Evolutionary conservation across 2,329 filamentous ascomycete genomes (phyloP), one percentile per base, ranked within the genome.

Genomic region (Pseudogymnoascus sp.): DNA sequence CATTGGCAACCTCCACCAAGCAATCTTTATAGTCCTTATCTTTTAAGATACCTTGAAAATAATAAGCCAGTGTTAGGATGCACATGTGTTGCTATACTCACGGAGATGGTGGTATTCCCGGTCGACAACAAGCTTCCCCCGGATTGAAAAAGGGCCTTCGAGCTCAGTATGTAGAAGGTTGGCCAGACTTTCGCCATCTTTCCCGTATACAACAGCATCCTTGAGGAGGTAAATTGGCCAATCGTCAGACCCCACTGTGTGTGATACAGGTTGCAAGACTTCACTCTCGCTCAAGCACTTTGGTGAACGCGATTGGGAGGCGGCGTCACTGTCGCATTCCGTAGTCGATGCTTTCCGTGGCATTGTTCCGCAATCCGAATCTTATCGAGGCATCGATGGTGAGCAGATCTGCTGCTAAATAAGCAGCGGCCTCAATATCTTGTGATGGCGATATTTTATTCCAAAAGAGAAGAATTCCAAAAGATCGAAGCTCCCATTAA

Each of bases 211-310:
- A 15, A 82, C 78, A 38, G 82, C 86, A 69, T 89, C 80, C 59
- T 71, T 77, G 42, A 91, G 77, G 5, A 83, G 76, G 69, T 88
- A 89, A 58, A 80, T 80, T 3, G 85, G 83, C 79, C 84, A 88
- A 13, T 84, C 74, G 67, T 84, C 77, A 10, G 75, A 71, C 61
- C 78, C 66, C 8, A 70, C 66, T 9, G 76, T 67, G 38, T 74
- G 59, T 61, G 67, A 39, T 29, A 68, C 65, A 0, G 64, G 51
- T 29, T 63, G 39, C 27, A 64, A 38, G 10, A 63, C 58, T 4
- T 31, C 33, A 10, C 17, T 48, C 41, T 64, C 63, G 31, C 42
- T 25, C n/a, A 63, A 6, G 63, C 73, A 76, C 36, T 64, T 66
- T 41, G 29, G 15, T 55, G 48, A 35, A 21, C 9, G 27, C 29